phyloP scores from a whole-genome alignment of 805 yeast species.

The Candida dendrica region DNA sequence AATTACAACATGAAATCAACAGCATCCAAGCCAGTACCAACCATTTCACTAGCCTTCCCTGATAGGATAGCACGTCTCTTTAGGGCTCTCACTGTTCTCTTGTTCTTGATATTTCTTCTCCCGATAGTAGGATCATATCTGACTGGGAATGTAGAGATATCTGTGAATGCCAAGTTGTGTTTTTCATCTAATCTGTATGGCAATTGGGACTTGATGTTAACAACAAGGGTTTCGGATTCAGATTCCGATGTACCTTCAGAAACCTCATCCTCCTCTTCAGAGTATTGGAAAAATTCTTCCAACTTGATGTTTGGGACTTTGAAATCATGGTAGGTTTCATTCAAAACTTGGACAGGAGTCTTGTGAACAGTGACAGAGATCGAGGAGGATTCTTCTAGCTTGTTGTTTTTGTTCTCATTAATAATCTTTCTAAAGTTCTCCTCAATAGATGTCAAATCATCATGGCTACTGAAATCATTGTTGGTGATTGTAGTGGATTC shows the following conservation, averaged over 20 bases:
- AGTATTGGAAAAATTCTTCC: slow-evolving; percentile 16
- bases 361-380: slow-evolving; percentile 3
- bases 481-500: slow-evolving; percentile 2
- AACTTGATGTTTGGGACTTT: slow-evolving; percentile 1
- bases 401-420: slow-evolving; percentile 13
- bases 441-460: slow-evolving; percentile 19
- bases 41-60: slow-evolving; percentile 23
- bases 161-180: slow-evolving; percentile 23
- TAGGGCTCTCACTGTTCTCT: slow-evolving; percentile 12
- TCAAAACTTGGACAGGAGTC: not conserved
- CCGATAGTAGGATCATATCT: slow-evolving; percentile 16
- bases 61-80: slow-evolving; percentile 22
- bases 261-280: slow-evolving; percentile 12
- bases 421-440: slow-evolving; percentile 21
- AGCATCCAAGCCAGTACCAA: slow-evolving; percentile 20
- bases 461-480: not conserved
- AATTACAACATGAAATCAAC: slow-evolving; percentile 8
- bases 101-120: slow-evolving; percentile 1
- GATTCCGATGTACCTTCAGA: not conserved
- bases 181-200: slow-evolving; percentile 22
- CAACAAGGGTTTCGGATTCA: slow-evolving; percentile 1
- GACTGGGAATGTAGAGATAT: slow-evolving; percentile 21
- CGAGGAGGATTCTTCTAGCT: not conserved
- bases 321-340: not conserved
- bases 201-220: slow-evolving; percentile 3